Evolutionary conservation across 495 filamentous ascomycete species (phyloP).

Genomic region (Penicillium ucsense): DNA sequence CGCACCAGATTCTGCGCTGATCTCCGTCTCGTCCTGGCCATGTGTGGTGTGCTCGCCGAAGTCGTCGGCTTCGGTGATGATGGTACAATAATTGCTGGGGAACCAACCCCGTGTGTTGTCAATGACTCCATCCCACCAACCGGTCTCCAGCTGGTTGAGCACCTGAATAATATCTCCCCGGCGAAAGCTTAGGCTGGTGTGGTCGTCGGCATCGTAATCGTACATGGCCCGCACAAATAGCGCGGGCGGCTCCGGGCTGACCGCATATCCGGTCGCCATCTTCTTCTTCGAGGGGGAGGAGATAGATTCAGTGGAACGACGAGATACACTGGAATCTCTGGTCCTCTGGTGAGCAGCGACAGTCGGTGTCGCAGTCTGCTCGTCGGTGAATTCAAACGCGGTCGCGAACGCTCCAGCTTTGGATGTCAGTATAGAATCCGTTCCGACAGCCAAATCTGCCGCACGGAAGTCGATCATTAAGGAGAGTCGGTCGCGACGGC

Average conservation of each 20-base stretch:
- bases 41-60: constrained; percentile 28
- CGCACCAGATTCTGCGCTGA: constrained; percentile 44
- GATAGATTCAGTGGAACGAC: constrained; percentile 19
- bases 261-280: constrained; percentile 44
- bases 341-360: constrained; percentile 21
- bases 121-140: constrained; percentile 99
- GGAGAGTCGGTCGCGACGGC: constrained; percentile 8
- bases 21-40: constrained; percentile 41
- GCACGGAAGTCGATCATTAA: constrained; percentile 28
- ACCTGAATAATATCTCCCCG: constrained; percentile 96
- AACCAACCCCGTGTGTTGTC: constrained; percentile 89
- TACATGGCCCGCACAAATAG: constrained; percentile 94
- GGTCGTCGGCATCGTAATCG: constrained; percentile 94
- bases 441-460: constrained; percentile 26
- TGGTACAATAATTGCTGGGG: constrained; percentile 93
- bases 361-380: constrained; percentile 30
- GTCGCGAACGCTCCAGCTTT: constrained; percentile 33
- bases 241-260: constrained; percentile 58
- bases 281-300: constrained; percentile 25
- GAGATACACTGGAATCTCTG: constrained; percentile 23
- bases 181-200: constrained; percentile 90
- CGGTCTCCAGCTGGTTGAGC: constrained; percentile 92
- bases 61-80: constrained; percentile 68
- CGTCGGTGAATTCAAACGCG: constrained; percentile 38
- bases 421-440: constrained; percentile 23